Evolutionary conservation across 129 eudicot species (phyloP).

Genomic region (Tagetes erecta): DNA sequence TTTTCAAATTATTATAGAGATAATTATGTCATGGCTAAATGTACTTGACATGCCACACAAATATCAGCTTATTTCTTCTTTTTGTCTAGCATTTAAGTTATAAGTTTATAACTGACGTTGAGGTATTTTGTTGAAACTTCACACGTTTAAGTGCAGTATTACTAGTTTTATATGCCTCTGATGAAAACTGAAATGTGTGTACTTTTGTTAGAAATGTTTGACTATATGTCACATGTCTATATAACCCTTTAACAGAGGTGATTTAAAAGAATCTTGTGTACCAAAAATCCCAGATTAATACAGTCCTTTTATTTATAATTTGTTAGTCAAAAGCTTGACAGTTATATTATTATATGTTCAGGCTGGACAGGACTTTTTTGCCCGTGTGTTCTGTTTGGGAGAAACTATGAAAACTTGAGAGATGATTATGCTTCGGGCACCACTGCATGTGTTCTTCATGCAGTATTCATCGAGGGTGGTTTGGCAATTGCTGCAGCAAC

Average conservation of each 20-base stretch:
- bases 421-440: constrained; percentile 85
- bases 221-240: not conserved
- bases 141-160: not conserved
- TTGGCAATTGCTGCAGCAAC: constrained; percentile 77
- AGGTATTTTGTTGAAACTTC: not conserved
- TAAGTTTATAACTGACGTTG: not conserved
- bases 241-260: not conserved
- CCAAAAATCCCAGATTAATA: not conserved
- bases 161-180: constrained; percentile 6
- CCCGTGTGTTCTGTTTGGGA: constrained; percentile 96
- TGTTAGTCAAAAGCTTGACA: constrained; percentile 12
- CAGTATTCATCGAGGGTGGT: constrained; percentile 90
- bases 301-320: not conserved
- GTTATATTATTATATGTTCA: constrained; percentile 29
- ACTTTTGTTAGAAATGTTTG: not conserved
- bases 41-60: not conserved
- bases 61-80: not conserved
- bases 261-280: not conserved
- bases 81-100: not conserved
- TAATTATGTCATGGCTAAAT: not conserved
- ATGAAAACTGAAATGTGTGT: constrained; percentile 3
- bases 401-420: constrained; percentile 75
- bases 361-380: constrained; percentile 95
- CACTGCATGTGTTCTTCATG: constrained; percentile 86
- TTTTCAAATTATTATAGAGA: not conserved